Evolutionary conservation across 2,329 filamentous ascomycete species (phyloP).

Genomic region (Aspergillus ochraceus): DNA sequence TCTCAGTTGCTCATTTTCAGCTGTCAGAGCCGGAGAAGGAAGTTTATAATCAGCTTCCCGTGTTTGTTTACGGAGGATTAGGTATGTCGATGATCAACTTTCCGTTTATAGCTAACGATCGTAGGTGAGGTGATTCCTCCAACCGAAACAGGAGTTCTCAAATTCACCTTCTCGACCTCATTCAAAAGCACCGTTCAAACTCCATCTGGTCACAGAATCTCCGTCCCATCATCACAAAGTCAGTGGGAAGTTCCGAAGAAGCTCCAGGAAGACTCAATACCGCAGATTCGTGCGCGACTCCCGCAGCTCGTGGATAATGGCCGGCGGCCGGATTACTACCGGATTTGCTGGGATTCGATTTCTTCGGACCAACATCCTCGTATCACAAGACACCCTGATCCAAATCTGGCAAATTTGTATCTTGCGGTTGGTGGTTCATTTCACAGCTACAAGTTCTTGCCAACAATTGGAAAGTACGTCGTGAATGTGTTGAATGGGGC

Average conservation of each 20-base stretch:
- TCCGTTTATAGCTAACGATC: not conserved
- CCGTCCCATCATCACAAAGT: conserved; percentile 46
- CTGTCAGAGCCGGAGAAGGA: conserved; percentile 53
- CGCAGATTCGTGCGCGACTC: conserved; percentile 23
- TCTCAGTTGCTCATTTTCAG: conserved; percentile 59
- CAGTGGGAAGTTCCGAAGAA: conserved; percentile 45
- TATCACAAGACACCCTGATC: conserved; percentile 54
- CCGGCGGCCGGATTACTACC: conserved; percentile 43
- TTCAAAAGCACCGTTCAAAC: conserved; percentile 56
- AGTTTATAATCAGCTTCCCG: conserved; percentile 53
- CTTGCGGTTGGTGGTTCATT: conserved; percentile 64
- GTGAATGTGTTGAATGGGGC: conserved; percentile 39
- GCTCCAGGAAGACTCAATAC: conserved; percentile 45
- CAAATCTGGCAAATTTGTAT: conserved; percentile 54
- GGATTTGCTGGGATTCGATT: conserved; percentile 60
- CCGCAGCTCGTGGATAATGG: conserved; percentile 30
- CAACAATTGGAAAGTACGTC: conserved; percentile 61
- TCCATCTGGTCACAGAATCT: conserved; percentile 53
- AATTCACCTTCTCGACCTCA: conserved; percentile 62
- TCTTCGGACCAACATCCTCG: conserved; percentile 64
- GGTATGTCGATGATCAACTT: conserved; percentile 22
- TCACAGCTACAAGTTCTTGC: conserved; percentile 66
- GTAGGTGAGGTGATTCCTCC: conserved; percentile 50
- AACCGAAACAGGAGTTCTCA: conserved; percentile 53
- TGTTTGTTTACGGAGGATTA: conserved; percentile 51